A percentile compares a stretch with the other conserved stretches of the same genome.
Evolutionary conservation across 352 stramenopile species (phyloP).

Genomic region (Phytophthora sojae): DNA sequence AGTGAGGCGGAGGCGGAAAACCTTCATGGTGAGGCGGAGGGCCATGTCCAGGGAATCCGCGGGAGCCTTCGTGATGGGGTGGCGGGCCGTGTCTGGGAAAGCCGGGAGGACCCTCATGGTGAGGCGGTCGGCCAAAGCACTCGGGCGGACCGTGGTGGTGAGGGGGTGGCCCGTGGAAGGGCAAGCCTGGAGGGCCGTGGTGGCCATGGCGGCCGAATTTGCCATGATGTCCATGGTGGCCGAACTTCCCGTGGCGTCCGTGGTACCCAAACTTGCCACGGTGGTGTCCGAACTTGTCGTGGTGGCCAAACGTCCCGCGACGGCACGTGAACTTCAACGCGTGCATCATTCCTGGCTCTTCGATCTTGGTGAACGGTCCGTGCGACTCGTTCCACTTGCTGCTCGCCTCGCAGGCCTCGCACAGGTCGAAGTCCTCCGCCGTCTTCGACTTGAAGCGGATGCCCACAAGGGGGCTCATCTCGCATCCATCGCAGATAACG

Average conservation of each 20-base stretch:
- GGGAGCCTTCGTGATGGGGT: constrained; percentile 1
- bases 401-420: constrained; percentile 58
- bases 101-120: constrained; percentile 11
- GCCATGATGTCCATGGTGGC: constrained; percentile 15
- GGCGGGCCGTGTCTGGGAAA: constrained; percentile 9
- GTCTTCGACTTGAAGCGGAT: constrained; percentile 73
- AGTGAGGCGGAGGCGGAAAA: constrained; percentile 8
- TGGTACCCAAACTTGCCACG: constrained; percentile 18
- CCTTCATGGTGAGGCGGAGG: constrained; percentile 8
- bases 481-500: constrained; percentile 67
- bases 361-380: constrained; percentile 63
- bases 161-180: constrained; percentile 1
- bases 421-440: constrained; percentile 75
- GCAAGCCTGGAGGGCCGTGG: constrained; percentile 20
- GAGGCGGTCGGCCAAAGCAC: not conserved
- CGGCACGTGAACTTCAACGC: constrained; percentile 40
- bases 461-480: constrained; percentile 69
- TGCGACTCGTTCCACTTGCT: constrained; percentile 58
- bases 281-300: constrained; percentile 29
- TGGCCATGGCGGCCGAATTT: constrained; percentile 22
- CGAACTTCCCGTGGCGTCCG: constrained; percentile 24
- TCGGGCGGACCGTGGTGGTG: constrained; percentile 8
- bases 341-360: constrained; percentile 38
- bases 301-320: constrained; percentile 31
- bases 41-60: constrained; percentile 4